phyloP scores from a whole-genome alignment of 192 early-diverging fungal species.

The Gonapodya prolifera region DNA sequence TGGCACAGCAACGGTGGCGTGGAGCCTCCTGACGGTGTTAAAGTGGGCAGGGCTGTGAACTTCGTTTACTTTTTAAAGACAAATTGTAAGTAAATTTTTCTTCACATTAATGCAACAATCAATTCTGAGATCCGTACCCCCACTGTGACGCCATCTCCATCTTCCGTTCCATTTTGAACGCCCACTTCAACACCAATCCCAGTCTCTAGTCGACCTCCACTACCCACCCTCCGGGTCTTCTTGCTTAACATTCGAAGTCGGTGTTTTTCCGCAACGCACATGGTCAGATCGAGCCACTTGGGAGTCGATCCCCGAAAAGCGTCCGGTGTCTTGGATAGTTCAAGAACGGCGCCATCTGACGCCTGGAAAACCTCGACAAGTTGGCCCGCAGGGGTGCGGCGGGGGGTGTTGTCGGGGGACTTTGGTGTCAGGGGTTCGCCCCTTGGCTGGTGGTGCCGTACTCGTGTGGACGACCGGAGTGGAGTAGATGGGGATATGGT shows the following conservation, averaged over 20 bases:
- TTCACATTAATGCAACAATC: background rate
- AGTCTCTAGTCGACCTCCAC: background rate
- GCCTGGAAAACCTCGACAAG: background rate
- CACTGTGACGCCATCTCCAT: background rate
- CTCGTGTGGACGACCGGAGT: background rate
- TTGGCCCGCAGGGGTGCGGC: background rate
- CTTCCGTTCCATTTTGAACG: no score
- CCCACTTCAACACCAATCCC: no score
- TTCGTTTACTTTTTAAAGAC: background rate
- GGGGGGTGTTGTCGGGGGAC: background rate
- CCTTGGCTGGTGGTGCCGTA: background rate
- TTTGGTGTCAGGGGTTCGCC: background rate
- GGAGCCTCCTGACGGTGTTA: background rate
- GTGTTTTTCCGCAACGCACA: background rate
- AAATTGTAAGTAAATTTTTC: background rate
- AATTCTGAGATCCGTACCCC: background rate
- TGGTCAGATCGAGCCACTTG: background rate
- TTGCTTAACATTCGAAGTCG: background rate
- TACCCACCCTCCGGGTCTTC: no score
- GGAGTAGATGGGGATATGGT: background rate
- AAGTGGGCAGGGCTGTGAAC: background rate
- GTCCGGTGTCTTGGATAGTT: background rate
- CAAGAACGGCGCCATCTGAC: background rate
- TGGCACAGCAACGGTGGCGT: background rate
- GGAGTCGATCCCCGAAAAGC: background rate